These are phyloP conservation scores for Cordyceps tenuipes DNA, from an alignment of 2,329 filamentous ascomycete genomes.

Conservation along the genomic window DNA sequence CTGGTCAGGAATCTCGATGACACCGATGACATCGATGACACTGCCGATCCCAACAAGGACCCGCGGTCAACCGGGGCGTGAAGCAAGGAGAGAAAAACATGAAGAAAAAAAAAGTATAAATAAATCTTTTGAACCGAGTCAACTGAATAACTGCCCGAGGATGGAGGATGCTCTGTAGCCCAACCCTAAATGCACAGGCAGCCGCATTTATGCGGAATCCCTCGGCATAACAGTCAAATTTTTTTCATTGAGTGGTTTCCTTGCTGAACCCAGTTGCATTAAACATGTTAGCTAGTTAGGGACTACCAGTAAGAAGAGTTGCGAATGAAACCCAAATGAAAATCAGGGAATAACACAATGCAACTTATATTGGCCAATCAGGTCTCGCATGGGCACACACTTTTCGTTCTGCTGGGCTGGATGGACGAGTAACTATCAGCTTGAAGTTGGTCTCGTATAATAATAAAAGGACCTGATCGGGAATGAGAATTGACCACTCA, in stretches of 20 bases:
- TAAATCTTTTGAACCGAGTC: not conserved
- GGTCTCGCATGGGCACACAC: not conserved
- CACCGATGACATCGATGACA: not conserved
- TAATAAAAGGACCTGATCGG: too few relatives aligned
- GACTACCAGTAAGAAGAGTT: not conserved
- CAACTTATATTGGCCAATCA: not conserved
- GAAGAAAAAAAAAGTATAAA: not conserved
- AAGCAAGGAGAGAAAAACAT: not conserved
- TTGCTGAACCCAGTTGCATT: not conserved
- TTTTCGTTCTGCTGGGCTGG: not conserved
- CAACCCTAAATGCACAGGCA: not conserved
- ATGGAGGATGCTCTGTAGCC: not conserved
- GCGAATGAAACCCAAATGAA: not conserved
- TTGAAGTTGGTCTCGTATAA: too few relatives aligned
- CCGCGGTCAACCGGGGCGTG: not conserved
- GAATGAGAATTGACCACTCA: too few relatives aligned
- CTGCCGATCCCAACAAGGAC: slow-evolving; percentile 1
- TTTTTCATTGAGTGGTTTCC: not conserved
- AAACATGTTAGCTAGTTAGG: not conserved
- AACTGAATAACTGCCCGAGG: not conserved
- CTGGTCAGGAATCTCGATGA: slow-evolving; percentile 4
- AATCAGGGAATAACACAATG: not conserved
- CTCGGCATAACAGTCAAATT: not conserved
- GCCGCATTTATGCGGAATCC: not conserved
- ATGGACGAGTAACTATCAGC: too few relatives aligned